phyloP scores from a whole-genome alignment of 2,329 filamentous ascomycete genomes.

The Zasmidium angulare region DNA sequence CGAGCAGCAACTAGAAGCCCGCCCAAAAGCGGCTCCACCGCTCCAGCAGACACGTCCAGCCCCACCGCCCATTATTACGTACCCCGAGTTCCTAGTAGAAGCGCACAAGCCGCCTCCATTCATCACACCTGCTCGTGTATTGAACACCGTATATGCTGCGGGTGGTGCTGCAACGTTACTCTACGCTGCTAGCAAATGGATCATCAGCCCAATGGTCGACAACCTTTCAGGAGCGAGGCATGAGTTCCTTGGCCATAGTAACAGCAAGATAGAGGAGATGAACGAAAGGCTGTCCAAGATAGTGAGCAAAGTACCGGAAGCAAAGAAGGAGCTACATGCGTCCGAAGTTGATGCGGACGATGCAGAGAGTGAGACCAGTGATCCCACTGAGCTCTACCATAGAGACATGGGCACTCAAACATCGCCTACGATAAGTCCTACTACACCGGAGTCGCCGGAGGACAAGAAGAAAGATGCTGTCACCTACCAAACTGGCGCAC shows the following conservation, averaged over 20 bases:
- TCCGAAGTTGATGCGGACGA: constrained; percentile 46
- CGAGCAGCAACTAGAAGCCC: constrained; percentile 26
- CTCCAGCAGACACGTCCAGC: constrained; percentile 36
- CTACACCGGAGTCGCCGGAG: constrained; percentile 20
- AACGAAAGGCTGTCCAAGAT: constrained; percentile 53
- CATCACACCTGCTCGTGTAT: constrained; percentile 56
- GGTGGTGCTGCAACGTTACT: constrained; percentile 57
- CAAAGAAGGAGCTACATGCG: constrained; percentile 23
- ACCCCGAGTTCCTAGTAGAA: constrained; percentile 64
- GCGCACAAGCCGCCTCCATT: constrained; percentile 59
- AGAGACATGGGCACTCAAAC: constrained; percentile 80
- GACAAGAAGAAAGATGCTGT: constrained; percentile 26
- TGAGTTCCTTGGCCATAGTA: constrained; percentile 55
- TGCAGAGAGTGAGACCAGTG: constrained; percentile 52
- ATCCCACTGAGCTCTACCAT: constrained; percentile 77
- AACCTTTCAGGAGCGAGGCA: constrained; percentile 56
- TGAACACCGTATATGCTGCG: constrained; percentile 58
- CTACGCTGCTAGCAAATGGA: constrained; percentile 70
- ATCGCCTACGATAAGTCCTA: constrained; percentile 51
- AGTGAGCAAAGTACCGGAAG: constrained; percentile 28
- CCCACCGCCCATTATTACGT: constrained; percentile 63
- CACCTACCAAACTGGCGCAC: constrained; percentile 26
- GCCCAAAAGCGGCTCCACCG: constrained; percentile 9
- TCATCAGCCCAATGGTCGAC: constrained; percentile 63
- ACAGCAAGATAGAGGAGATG: constrained; percentile 53